Base-by-base conservation (phyloP, 2,329 filamentous ascomycete species). In the Fusarium lateritium region DNA sequence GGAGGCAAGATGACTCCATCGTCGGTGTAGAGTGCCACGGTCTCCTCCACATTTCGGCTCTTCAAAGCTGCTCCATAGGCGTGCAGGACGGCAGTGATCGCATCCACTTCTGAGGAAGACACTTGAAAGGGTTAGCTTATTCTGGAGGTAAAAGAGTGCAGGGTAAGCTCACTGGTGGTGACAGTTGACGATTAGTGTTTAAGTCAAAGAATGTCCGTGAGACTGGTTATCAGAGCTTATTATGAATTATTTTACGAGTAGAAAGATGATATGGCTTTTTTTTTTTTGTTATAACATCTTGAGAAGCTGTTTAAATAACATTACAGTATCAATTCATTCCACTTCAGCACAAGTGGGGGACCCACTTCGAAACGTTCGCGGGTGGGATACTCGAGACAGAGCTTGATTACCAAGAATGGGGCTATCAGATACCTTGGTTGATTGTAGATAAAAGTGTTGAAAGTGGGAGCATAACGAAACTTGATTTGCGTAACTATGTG, bases 61-160 rank as follows among this genome's bases (percentile, higher is more conserved):
- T 28, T 28, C 1, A 55, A 17, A 7, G 42, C 52, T 3, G 1
- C 5, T n/a, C 52, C 52, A 13, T 55, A 55, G 3, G 31, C 42
- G 2, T 49, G 42, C 0, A 55, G 31, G 0, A 55, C 28, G 0
- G 52, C 1, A 22, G 52, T 55, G 1, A 55, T 49, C 1, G 22
- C 22, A 38, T 38, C 4, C 1, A 6, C 17, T 4, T 55, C 52
- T 2, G 52, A 2, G 3, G 42, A n/a, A 38, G 42, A 5, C 52
- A 55, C 52, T 38, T 2, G 7, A 3, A 0, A 14, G 11, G 2
- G 6, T 55, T 13, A 49, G 52, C 17, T 34, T 26, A 21, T 3
- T 4, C 7, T n/a, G 5, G 3, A 2, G 3, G 13, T 2, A 2
- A 1, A 3, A 0, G 5, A n/a, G 15, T 53, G 3, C 11, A 53